Base-by-base conservation (phyloP, 1,139 yeast species). In the Pichia sp. region DNA sequence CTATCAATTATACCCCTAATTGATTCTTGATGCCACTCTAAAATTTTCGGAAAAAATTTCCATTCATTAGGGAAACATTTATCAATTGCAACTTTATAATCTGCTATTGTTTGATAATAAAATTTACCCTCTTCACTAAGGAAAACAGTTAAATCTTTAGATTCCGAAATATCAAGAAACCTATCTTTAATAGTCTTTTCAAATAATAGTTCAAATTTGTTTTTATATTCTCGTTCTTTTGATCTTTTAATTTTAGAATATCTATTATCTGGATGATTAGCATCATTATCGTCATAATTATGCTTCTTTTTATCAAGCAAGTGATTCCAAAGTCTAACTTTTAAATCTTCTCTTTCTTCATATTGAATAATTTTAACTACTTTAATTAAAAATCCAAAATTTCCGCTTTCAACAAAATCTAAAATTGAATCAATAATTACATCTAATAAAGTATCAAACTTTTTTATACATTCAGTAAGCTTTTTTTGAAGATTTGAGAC, bases 311-410 rank as follows among this genome's bases (percentile, higher is more conserved):
- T 41, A n/a, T 46, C 34, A 7, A 46, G 12, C 6, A 62, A 61
- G 30, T 70, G 71, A 37, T 70, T 63, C 48, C 76, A 66, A n/a
- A 83, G 68, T 9, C 67, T 60, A 30, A 80, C 70, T 54, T 81
- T 80, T 49, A 80, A 62, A 57, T 92, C 98, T 56, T 85, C 89
- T 35, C 74, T 70, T 52, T 84, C 85, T 61, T 94, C 99, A 52
- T 69, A 74, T 51, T 89, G 95, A 36, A 94, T 71, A 28, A 94
- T 76, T 53, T 86, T 83, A 34, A 89, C 79, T 40, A 86, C 63
- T 46, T 92, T 78, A 39, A 80, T 82, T 1, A 87, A 80, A 51
- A 89, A 67, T 28, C 83, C 78, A 30, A 67, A 64, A 59, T 90
- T 87, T 1, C 52, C 54, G 20, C 51, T 46, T 9, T 51, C 51